A percentile compares a stretch with the other conserved stretches of the same genome.
phyloP scores from a whole-genome alignment of 208 protist genomes.

The Porcisia hertigi region DNA sequence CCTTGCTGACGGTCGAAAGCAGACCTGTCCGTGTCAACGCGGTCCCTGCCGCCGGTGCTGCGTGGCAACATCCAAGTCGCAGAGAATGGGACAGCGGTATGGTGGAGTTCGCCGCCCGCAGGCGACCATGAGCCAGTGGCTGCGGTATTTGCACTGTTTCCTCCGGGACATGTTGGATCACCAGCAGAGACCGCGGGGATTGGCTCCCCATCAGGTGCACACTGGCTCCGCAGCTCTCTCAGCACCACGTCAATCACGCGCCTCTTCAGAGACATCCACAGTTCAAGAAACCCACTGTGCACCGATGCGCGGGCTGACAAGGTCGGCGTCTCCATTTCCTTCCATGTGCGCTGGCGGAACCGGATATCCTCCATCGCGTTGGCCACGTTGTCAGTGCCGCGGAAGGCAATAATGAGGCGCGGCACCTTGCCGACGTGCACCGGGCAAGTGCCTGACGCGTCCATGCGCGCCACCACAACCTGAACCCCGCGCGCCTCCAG shows the following conservation, averaged over 20 bases:
- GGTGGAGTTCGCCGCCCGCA: neutral
- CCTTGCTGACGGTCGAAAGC: neutral
- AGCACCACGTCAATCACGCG: constrained; percentile 55
- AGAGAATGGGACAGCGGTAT: constrained; percentile 12
- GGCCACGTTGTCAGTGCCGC: constrained; percentile 72
- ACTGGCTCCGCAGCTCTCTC: constrained; percentile 35
- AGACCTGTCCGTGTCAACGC: neutral
- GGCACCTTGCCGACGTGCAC: constrained; percentile 43
- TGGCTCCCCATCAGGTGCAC: neutral
- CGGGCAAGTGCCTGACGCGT: constrained; percentile 35
- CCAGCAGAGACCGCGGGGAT: neutral
- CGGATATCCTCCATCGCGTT: constrained; percentile 76
- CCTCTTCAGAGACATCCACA: constrained; percentile 78
- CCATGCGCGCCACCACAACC: constrained; percentile 64
- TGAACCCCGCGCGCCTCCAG: constrained; percentile 67
- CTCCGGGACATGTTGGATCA: neutral
- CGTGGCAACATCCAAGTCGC: constrained; percentile 11
- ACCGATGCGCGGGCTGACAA: constrained; percentile 45
- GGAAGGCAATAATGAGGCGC: constrained; percentile 76
- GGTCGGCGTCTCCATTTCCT: constrained; percentile 60
- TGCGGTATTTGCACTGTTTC: neutral
- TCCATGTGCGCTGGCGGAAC: constrained; percentile 58
- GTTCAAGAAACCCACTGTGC: constrained; percentile 80
- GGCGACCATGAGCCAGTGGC: neutral
- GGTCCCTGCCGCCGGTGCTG: neutral